These are phyloP conservation scores for Andrographis paniculata DNA, from an alignment of 305 asterid genomes.

Conservation along the genomic window DNA sequence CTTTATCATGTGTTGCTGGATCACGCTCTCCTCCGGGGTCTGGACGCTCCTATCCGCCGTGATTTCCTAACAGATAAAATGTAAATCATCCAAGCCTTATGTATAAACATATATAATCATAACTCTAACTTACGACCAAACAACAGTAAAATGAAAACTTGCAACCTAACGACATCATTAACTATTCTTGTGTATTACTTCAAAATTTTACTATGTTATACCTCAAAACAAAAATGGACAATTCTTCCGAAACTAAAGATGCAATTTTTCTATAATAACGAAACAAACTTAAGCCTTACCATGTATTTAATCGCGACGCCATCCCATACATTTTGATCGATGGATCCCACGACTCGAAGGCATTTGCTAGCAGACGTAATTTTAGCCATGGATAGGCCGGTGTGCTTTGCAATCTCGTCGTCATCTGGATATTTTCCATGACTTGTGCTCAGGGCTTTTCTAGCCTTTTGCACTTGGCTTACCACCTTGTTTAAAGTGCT, in stretches of 20 bases:
- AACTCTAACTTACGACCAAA: too few species aligned
- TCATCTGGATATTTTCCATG: constrained; percentile 54
- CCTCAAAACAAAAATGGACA: too few species aligned
- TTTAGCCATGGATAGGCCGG: constrained; percentile 58
- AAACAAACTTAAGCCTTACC: constrained; percentile 39
- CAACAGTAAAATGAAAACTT: too few species aligned
- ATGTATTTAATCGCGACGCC: constrained; percentile 30
- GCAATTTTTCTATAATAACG: too few species aligned
- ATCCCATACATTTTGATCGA: constrained; percentile 64
- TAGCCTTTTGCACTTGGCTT: constrained; percentile 57
- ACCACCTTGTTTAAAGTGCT: constrained; percentile 51
- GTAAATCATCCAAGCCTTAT: too few species aligned
- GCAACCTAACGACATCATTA: too few species aligned
- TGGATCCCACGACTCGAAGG: constrained; percentile 68
- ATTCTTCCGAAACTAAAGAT: too few species aligned
- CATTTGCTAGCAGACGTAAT: constrained; percentile 55
- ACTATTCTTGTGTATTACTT: too few species aligned
- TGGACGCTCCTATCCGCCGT: constrained; percentile 41
- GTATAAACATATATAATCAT: too few species aligned
- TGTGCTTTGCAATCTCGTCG: constrained; percentile 52
- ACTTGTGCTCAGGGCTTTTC: constrained; percentile 47
- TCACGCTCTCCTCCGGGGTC: constrained; percentile 48
- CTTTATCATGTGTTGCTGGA: constrained; percentile 36
- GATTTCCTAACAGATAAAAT: too few species aligned
- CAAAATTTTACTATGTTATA: too few species aligned